phyloP scores from a whole-genome alignment of 1,284 basidiomycete species.

The Ustilago loliicola region DNA sequence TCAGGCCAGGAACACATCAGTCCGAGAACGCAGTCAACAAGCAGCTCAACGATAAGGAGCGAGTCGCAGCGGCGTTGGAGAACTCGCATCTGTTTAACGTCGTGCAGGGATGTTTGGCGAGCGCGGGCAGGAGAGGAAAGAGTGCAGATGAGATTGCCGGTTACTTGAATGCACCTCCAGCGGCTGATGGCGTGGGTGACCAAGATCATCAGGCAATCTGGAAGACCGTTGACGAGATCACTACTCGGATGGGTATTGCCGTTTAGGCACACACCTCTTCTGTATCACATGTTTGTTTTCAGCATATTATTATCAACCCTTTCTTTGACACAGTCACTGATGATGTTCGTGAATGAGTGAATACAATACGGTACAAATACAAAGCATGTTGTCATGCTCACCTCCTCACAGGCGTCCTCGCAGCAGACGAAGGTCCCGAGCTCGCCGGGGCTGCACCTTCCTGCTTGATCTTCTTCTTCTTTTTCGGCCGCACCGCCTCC shows the following conservation, averaged over 20 bases:
- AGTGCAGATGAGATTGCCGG: constrained; percentile 39
- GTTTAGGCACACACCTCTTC: constrained; percentile 12
- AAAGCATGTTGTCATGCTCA: constrained; percentile 1
- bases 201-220: constrained; percentile 41
- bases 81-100: constrained; percentile 88
- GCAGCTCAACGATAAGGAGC: constrained; percentile 98
- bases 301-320: no score
- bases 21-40: constrained; percentile 96
- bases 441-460: constrained; percentile 14
- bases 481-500: constrained; percentile 33
- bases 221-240: constrained; percentile 54
- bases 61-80: constrained; percentile 95
- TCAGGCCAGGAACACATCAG: constrained; percentile 95
- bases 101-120: constrained; percentile 85
- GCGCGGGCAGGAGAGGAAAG: constrained; percentile 72
- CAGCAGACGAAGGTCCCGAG: constrained; percentile 20
- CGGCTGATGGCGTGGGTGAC: constrained; percentile 14
- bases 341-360: background rate
- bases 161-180: constrained; percentile 29
- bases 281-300: no score
- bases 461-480: constrained; percentile 39
- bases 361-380: constrained; percentile 14
- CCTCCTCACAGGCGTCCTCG: constrained; percentile 23
- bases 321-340: background rate
- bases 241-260: constrained; percentile 39